These are phyloP conservation scores for Xylaria polymorpha DNA, from an alignment of 2,329 filamentous ascomycete genomes.

Conservation along the genomic window DNA sequence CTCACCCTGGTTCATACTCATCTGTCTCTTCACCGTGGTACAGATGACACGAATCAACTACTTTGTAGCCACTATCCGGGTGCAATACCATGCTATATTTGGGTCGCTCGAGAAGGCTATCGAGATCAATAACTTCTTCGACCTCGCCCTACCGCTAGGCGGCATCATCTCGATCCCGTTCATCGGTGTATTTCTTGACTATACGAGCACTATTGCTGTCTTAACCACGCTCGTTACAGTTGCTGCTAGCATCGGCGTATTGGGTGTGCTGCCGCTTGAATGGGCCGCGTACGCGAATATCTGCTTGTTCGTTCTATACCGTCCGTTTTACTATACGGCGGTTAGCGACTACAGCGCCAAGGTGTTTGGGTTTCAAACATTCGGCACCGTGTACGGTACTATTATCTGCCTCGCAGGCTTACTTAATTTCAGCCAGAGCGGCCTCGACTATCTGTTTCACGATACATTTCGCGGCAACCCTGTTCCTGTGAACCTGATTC, in stretches of 20 bases:
- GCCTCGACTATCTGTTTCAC: constrained; percentile 82
- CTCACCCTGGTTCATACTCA: constrained; percentile 86
- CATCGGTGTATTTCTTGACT: constrained; percentile 83
- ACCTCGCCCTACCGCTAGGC: constrained; percentile 84
- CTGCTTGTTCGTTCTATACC: constrained; percentile 82
- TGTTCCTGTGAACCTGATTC: constrained; percentile 77
- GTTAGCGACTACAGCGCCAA: constrained; percentile 91
- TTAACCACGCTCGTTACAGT: constrained; percentile 75
- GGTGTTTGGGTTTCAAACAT: constrained; percentile 91
- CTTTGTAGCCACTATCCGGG: constrained; percentile 86
- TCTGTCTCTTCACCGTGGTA: constrained; percentile 82
- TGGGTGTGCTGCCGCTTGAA: constrained; percentile 76
- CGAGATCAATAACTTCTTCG: constrained; percentile 84
- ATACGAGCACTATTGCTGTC: constrained; percentile 76
- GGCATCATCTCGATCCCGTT: constrained; percentile 88
- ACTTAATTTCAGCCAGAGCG: constrained; percentile 85
- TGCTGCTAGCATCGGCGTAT: constrained; percentile 79
- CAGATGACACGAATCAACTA: constrained; percentile 90
- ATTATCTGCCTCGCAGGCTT: constrained; percentile 88
- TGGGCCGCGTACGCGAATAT: constrained; percentile 83
- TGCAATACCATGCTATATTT: constrained; percentile 84
- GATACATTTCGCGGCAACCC: constrained; percentile 77
- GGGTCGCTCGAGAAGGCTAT: constrained; percentile 69
- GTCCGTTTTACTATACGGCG: constrained; percentile 90
- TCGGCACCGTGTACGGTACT: constrained; percentile 92